Evolutionary conservation across 1,284 basidiomycete species (phyloP), one percentile per base, ranked within the genome.

Genomic region (Tylopilus sp.): DNA sequence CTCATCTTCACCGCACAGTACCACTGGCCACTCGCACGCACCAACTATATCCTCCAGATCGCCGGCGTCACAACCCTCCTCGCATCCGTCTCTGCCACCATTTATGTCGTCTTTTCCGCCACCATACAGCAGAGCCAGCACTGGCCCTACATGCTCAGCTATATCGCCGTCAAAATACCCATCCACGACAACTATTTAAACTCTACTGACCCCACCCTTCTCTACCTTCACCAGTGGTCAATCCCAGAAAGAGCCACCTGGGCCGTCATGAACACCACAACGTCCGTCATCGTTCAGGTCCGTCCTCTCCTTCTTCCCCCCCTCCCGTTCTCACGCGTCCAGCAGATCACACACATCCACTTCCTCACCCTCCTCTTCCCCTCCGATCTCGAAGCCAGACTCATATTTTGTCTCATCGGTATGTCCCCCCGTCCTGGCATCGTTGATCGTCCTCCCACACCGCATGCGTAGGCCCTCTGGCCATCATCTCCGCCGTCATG

Each of bases 71-170:
- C 82, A 41, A 84, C 88, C 13, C 83, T 97, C 18, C 78, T 97
- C 41, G 77, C 87, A 26, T 85, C 84, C 18, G 77, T 87, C 48
- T 77, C 85, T 44, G 86, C 89, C n/a, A 89, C 86, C 2, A 72
- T 93, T 46, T 79, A 82, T 60, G 79, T 93, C 59, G 77, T 96
- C 30, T 75, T 97, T 7, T 65, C 75, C 0, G 72, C 78, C 3
- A 75, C 86, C 4, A 68, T 80, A 5, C 56, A 73, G 2, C 81
- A 88, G 55, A 91, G 87, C 54, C 75, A 81, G 57, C 70, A 71
- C 29, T 97, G 94, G 91, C 96, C 96, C 0, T 97, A 93, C 68
- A 95, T 94, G 86, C 83, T 98, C 46, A 88, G 87, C 54, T 99
- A 97, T 67, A 76, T 95, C 40, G 82, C 89, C 4, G 83, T 96